Conservation (phyloP, 116 monocot species). For the Cymodocea nodosa region DNA sequence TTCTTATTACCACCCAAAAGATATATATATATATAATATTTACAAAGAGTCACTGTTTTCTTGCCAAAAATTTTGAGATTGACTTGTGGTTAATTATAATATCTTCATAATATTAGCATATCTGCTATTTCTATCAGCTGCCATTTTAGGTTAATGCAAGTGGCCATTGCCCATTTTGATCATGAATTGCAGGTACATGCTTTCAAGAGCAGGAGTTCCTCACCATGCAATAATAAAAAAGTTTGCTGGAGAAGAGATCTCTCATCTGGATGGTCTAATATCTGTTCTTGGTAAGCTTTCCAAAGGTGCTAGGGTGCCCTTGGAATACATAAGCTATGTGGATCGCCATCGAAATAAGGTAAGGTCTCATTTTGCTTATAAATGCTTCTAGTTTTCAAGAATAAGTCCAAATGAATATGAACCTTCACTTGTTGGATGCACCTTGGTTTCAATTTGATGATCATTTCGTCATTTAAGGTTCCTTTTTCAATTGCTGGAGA, state of each 20-base stretch:
- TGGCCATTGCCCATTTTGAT: background rate
- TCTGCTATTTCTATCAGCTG: too few relatives aligned
- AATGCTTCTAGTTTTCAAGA: background rate
- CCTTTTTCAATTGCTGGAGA: too few relatives aligned
- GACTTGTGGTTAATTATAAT: too few relatives aligned
- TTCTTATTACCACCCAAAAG: too few relatives aligned
- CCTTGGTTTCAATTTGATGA: background rate
- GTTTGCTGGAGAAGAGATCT: slow-evolving; percentile 70
- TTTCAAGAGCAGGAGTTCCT: slow-evolving; percentile 77
- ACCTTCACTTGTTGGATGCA: background rate
- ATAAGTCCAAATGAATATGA: background rate
- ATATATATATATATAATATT: too few relatives aligned
- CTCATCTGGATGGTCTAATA: slow-evolving; percentile 52
- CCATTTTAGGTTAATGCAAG: too few relatives aligned
- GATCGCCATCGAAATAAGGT: slow-evolving; percentile 92
- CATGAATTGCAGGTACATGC: slow-evolving; percentile 59
- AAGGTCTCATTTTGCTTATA: background rate
- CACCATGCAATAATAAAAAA: slow-evolving; percentile 93
- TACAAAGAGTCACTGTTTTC: too few relatives aligned
- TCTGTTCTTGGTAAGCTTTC: slow-evolving; percentile 52
- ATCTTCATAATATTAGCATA: too few relatives aligned
- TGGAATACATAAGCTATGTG: slow-evolving; percentile 74
- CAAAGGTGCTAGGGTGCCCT: slow-evolving; percentile 68
- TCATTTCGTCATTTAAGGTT: too few relatives aligned
- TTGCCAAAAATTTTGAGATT: too few relatives aligned